These are phyloP conservation scores for Fistulifera pelliculosa DNA, from an alignment of 108 stramenopile species.

Conservation along the genomic window DNA sequence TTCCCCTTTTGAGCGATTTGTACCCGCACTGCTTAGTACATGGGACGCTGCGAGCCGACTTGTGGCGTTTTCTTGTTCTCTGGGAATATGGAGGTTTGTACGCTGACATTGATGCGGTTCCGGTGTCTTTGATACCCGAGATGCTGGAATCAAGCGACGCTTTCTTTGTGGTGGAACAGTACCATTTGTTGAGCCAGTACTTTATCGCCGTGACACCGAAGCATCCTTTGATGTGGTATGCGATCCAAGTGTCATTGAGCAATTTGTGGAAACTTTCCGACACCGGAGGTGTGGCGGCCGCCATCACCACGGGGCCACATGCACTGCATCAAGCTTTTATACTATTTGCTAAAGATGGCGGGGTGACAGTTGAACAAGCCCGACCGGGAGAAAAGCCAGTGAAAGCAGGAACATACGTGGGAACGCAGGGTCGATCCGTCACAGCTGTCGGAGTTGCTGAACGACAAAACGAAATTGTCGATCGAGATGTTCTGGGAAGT, in stretches of 20 bases:
- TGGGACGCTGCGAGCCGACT: constrained; percentile 31
- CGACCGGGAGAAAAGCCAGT: constrained; percentile 18
- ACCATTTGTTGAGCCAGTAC: constrained; percentile 38
- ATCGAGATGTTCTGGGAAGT: constrained; percentile 14
- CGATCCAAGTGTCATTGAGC: constrained; percentile 28
- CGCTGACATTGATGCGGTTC: constrained; percentile 43
- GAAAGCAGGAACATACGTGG: constrained; percentile 18
- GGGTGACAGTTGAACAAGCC: constrained; percentile 7
- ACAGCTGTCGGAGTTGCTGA: constrained; percentile 22
- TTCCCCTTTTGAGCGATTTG: constrained; percentile 27
- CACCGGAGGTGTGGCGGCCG: constrained; percentile 9
- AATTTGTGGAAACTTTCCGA: constrained; percentile 16
- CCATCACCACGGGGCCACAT: constrained; percentile 28
- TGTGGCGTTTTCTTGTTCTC: constrained; percentile 45
- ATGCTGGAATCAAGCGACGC: constrained; percentile 12
- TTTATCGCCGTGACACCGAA: constrained; percentile 53
- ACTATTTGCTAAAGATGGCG: constrained; percentile 18
- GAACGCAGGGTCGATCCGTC: constrained; percentile 21
- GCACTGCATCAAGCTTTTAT: constrained; percentile 25
- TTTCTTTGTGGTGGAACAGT: constrained; percentile 43
- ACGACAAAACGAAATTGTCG: constrained; percentile 27
- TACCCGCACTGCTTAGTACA: constrained; percentile 18
- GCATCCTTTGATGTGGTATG: constrained; percentile 60
- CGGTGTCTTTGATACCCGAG: constrained; percentile 19
- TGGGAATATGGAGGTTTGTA: constrained; percentile 45